phyloP scores from a whole-genome alignment of 768 basidiomycete species.

The Cystobasidium ongulense region DNA sequence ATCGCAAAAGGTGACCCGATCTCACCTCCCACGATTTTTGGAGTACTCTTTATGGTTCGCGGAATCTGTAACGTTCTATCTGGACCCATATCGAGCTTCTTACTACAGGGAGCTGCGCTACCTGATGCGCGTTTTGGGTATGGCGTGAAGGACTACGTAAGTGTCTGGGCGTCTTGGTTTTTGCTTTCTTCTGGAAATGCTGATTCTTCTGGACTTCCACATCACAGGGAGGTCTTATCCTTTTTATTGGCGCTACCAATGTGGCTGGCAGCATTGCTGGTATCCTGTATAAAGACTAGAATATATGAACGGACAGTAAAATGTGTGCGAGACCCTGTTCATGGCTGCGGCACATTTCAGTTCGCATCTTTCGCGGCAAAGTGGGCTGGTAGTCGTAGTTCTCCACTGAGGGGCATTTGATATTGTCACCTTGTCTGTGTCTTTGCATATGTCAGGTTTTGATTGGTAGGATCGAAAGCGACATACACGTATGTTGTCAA shows the following conservation, averaged over 20 bases:
- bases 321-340: no score
- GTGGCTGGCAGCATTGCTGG: neutral
- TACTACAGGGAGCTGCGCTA: neutral
- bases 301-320: no score
- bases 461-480: no score
- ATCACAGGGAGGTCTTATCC: neutral
- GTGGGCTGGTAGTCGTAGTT: no score
- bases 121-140: slow-evolving; percentile 17
- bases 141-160: slow-evolving; percentile 15
- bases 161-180: no score
- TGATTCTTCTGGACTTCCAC: neutral
- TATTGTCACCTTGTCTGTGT: no score
- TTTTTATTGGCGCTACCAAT: slow-evolving; percentile 4
- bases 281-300: slow-evolving; percentile 1
- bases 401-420: no score
- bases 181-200: neutral
- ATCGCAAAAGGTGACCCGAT: slow-evolving; percentile 1
- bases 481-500: no score
- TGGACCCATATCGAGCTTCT: neutral
- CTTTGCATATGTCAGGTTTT: no score
- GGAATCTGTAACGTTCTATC: slow-evolving; percentile 13
- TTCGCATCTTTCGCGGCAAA: no score
- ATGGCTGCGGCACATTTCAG: no score
- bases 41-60: neutral
- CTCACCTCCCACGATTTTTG: neutral